Conservation (phyloP, 768 basidiomycete genomes). For the Boletus reticulatus region DNA sequence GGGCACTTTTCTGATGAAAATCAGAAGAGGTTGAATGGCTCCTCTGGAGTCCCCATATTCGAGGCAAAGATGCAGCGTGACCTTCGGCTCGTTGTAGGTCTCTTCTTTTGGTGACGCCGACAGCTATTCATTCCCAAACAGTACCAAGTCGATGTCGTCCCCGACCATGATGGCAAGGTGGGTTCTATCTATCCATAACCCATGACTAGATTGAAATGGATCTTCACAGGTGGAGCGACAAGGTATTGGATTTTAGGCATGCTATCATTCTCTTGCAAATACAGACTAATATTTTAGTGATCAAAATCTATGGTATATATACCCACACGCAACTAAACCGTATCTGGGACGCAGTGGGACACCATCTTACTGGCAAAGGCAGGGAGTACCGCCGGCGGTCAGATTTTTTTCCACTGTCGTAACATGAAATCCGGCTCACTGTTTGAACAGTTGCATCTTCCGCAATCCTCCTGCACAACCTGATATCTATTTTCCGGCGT, state of each 20-base stretch:
- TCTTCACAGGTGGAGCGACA: slow-evolving; percentile 37
- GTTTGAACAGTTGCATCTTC: slow-evolving; percentile 42
- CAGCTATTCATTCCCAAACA: slow-evolving; percentile 13
- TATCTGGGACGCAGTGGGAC: slow-evolving; percentile 46
- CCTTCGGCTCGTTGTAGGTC: slow-evolving; percentile 47
- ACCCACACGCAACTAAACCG: slow-evolving; percentile 47
- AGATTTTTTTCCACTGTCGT: not conserved
- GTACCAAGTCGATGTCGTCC: slow-evolving; percentile 51
- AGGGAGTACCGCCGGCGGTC: slow-evolving; percentile 55
- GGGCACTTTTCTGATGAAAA: slow-evolving; percentile 71
- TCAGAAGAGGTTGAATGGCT: slow-evolving; percentile 54
- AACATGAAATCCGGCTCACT: not conserved
- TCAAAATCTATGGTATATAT: slow-evolving; percentile 51
- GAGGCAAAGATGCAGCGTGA: slow-evolving; percentile 67
- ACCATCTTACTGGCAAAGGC: slow-evolving; percentile 42
- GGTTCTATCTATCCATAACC: not conserved
- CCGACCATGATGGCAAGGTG: slow-evolving; percentile 36
- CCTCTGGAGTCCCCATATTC: slow-evolving; percentile 53
- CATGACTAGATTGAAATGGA: not conserved
- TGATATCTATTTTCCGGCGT: slow-evolving; percentile 48
- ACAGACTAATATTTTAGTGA: slow-evolving; percentile 27
- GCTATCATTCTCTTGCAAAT: not conserved
- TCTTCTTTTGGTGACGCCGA: not conserved
- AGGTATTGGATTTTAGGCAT: slow-evolving; percentile 24
- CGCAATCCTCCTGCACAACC: slow-evolving; percentile 39